Evolutionary conservation across 164 flowering plant genomes (phyloP), one percentile per base, ranked within the genome.

Genomic region (Chimonanthus praecox): DNA sequence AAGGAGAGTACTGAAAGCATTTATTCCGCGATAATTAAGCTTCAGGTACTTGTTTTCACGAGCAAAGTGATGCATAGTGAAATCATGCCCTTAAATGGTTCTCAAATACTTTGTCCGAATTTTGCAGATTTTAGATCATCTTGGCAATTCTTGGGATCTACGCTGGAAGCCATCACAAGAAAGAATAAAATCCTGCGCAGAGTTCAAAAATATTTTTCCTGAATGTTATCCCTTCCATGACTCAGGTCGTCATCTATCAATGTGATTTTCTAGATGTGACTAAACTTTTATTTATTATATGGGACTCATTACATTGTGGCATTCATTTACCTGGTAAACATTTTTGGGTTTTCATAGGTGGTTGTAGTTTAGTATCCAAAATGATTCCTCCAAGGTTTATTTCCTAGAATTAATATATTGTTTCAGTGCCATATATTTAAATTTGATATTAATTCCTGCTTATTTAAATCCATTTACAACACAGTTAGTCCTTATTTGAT

Each of bases 1-100:
- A 90, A 89, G 81, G 97, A 95, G 80, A 90, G 99, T 76, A 91
- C 98, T 15, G 89, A 90, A 80, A 80, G 82, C 70, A 90, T 95
- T 58, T 86, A 88, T 73, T 88, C 95, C n/a, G 76, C 92, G 72
- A 85, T 95, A 45, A 78, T 91, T 65, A 95, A 86, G 75, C 96
- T 95, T 74, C 99, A 95, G 99, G 99, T 95, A 78, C 54, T 8
- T 50, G 20, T 45, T 62, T 64, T 64, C 21, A 20, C 13, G 63
- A 72, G 68, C 72, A 73, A 33, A 71, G 51, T 45, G 9, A 47
- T 16, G 49, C 15, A 45, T 45, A 66, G 44, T 61, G 45, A n/a
- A 63, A 7, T 21, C 2, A 13, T 16, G n/a, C 64, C 70, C 15
- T 5, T 69, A 21, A 48, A 43, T 71, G 43, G 33, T n/a, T 72